Evolutionary conservation across 345 rosid genomes (phyloP).

Genomic region (Rhodamnia rubescens): DNA sequence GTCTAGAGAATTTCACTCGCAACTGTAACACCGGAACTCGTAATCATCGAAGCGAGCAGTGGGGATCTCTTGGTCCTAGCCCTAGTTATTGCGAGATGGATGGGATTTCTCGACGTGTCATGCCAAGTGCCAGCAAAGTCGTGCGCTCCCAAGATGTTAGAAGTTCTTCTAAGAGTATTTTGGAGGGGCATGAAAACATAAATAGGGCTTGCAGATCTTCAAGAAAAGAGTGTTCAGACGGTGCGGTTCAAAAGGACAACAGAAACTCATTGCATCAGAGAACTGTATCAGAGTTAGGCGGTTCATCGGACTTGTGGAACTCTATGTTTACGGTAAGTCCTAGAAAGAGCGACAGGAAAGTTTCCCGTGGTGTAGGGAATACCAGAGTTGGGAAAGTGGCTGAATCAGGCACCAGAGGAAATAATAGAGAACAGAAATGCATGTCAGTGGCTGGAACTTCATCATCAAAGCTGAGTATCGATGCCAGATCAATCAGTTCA

Average conservation of each 20-base stretch:
- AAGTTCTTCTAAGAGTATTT: constrained; percentile 26
- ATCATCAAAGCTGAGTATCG: constrained; percentile 1
- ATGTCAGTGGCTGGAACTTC: constrained; percentile 10
- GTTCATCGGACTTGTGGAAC: background rate
- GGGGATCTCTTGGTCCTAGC: constrained; percentile 13
- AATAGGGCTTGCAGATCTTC: constrained; percentile 19
- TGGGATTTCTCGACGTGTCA: constrained; percentile 16
- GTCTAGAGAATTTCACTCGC: constrained; percentile 55
- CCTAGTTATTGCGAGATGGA: constrained; percentile 9
- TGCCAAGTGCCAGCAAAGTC: constrained; percentile 18
- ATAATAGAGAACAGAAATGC: constrained; percentile 7
- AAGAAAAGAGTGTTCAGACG: constrained; percentile 1
- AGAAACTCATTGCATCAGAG: background rate
- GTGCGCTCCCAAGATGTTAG: constrained; percentile 24
- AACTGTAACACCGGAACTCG: constrained; percentile 18
- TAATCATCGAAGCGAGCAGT: constrained; percentile 4
- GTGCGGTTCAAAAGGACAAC: constrained; percentile 7
- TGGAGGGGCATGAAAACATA: constrained; percentile 20
- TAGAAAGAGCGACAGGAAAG: background rate
- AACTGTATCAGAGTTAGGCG: background rate
- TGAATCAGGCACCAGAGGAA: constrained; percentile 1
- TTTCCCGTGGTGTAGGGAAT: background rate
- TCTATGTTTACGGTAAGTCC: background rate
- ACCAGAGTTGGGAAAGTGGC: background rate
- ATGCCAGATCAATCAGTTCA: constrained; percentile 8